Conservation (phyloP, 495 filamentous ascomycete species). For the Neurospora sp. region DNA sequence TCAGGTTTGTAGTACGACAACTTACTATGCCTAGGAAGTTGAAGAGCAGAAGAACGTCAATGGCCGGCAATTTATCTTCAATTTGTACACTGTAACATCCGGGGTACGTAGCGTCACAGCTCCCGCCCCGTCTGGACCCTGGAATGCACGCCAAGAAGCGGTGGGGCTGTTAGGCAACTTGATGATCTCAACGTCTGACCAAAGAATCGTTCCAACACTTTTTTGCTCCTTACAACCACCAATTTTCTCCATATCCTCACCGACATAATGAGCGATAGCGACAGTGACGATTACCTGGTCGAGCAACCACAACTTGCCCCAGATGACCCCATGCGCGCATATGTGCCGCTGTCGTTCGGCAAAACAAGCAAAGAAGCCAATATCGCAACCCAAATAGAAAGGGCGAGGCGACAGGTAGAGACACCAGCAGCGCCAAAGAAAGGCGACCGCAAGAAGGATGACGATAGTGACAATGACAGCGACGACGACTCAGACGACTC, state of each 20-base stretch:
- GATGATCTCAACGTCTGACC: background rate
- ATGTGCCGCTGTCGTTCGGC: constrained; percentile 77
- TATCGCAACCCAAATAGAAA: constrained; percentile 68
- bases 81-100: background rate
- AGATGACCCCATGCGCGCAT: constrained; percentile 73
- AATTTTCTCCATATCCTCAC: background rate
- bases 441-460: constrained; percentile 7
- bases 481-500: constrained; percentile 44
- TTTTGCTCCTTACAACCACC: background rate
- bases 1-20: background rate
- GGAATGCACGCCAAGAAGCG: background rate
- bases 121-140: background rate
- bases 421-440: constrained; percentile 22
- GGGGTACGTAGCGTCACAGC: background rate
- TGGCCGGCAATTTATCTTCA: background rate
- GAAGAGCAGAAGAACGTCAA: background rate
- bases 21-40: background rate
- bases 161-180: background rate
- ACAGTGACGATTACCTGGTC: constrained; percentile 53
- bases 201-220: background rate
- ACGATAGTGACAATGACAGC: constrained; percentile 33
- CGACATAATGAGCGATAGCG: constrained; percentile 44
- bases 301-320: constrained; percentile 37
- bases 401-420: constrained; percentile 51
- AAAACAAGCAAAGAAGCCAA: constrained; percentile 66